A percentile compares a stretch with the other conserved stretches of the same genome.
Evolutionary conservation across 805 yeast species (phyloP).

Genomic region (Candida fluviatilis): DNA sequence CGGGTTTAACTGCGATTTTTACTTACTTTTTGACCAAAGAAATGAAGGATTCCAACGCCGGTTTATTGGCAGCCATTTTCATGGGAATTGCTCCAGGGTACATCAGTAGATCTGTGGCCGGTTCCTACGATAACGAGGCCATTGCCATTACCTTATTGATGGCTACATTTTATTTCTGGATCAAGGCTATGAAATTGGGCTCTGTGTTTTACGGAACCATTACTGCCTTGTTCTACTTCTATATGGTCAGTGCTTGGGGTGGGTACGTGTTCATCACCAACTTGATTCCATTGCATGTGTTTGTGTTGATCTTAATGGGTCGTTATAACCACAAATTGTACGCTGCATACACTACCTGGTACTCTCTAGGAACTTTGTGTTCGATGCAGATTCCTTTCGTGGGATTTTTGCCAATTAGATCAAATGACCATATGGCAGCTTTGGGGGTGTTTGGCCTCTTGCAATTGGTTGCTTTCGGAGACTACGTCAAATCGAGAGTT

Average conservation of each 20-base stretch:
- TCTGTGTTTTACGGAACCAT: constrained; percentile 78
- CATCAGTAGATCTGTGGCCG: constrained; percentile 97
- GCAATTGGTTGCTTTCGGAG: constrained; percentile 85
- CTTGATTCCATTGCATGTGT: constrained; percentile 92
- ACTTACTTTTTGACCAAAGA: constrained; percentile 86
- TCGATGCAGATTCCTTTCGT: constrained; percentile 99
- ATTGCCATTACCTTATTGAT: constrained; percentile 93
- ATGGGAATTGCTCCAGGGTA: constrained; percentile 99
- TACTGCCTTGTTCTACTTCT: constrained; percentile 87
- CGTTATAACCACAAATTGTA: constrained; percentile 80
- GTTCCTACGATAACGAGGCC: constrained; percentile 98
- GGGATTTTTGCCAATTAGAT: constrained; percentile 93
- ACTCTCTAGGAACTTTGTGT: constrained; percentile 92
- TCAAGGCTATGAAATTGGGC: constrained; percentile 88
- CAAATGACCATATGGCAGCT: constrained; percentile 98
- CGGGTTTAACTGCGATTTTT: constrained; percentile 86
- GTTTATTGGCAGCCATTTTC: constrained; percentile 86
- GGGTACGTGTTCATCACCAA: constrained; percentile 98
- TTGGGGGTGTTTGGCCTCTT: constrained; percentile 94
- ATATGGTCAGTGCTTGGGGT: constrained; percentile 99
- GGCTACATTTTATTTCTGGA: constrained; percentile 96
- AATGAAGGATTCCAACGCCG: constrained; percentile 86
- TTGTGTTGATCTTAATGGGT: constrained; percentile 89
- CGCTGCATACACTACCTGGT: constrained; percentile 95
- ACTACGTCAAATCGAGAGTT: constrained; percentile 70